Conservation (phyloP, 2,329 filamentous ascomycete species). For the Ascomycota sp. region DNA sequence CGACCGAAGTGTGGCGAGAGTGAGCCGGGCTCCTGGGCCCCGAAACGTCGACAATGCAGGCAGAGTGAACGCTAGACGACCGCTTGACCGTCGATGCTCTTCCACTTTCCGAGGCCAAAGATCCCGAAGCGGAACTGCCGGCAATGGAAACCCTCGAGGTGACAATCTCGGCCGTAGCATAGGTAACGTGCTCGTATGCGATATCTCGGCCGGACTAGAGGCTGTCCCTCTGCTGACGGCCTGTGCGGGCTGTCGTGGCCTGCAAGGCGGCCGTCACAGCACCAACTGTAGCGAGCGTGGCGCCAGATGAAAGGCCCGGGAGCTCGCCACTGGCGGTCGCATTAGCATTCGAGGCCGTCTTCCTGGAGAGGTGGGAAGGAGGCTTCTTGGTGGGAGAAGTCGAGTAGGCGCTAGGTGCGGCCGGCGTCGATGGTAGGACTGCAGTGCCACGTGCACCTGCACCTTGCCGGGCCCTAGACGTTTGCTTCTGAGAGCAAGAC, state of each 20-base stretch:
- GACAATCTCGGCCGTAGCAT: conserved; percentile 38
- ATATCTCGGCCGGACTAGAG: conserved; percentile 12
- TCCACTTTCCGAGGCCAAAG: conserved; percentile 20
- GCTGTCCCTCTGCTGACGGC: conserved; percentile 1
- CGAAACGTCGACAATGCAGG: conserved; percentile 36
- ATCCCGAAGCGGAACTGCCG: conserved; percentile 26
- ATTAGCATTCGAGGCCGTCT: too few species aligned
- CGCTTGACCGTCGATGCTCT: conserved; percentile 16
- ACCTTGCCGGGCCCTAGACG: too few species aligned
- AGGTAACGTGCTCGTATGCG: conserved; percentile 22
- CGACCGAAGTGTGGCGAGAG: conserved; percentile 28
- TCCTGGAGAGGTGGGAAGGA: too few species aligned
- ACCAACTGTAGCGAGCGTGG: too few species aligned
- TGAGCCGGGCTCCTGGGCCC: conserved; percentile 28
- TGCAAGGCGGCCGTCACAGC: neutral
- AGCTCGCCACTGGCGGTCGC: too few species aligned
- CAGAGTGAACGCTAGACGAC: conserved; percentile 30
- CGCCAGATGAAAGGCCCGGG: too few species aligned
- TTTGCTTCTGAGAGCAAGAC: conserved; percentile 1
- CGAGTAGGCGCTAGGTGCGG: too few species aligned
- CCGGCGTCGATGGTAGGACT: too few species aligned
- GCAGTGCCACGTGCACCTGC: too few species aligned
- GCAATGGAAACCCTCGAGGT: conserved; percentile 34
- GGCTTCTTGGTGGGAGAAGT: too few species aligned
- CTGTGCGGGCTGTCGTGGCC: neutral